These are phyloP conservation scores for Cardiospermum halicacabum DNA, from an alignment of 345 rosid species.

Conservation along the genomic window DNA sequence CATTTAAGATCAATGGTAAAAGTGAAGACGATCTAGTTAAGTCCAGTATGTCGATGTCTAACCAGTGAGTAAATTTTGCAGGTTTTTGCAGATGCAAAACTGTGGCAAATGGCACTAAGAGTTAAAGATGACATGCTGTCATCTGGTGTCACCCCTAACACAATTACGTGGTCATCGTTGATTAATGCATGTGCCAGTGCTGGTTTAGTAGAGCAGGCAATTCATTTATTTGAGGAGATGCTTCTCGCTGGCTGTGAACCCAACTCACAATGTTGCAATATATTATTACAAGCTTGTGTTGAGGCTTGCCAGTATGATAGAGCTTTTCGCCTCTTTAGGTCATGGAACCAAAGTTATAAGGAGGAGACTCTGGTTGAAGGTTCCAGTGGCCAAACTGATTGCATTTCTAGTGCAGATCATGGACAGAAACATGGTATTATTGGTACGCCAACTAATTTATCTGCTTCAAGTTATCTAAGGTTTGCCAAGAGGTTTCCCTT, in stretches of 20 bases:
- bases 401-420: constrained; percentile 17
- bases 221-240: constrained; percentile 78
- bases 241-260: constrained; percentile 77
- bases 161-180: constrained; percentile 82
- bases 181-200: constrained; percentile 90
- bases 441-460: constrained; percentile 22
- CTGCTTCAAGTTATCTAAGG: constrained; percentile 34
- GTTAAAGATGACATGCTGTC: constrained; percentile 82
- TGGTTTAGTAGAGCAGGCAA: constrained; percentile 79
- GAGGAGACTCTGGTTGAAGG: constrained; percentile 28
- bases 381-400: constrained; percentile 11
- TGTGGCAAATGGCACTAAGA: constrained; percentile 83
- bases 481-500: constrained; percentile 45
- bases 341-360: constrained; percentile 48
- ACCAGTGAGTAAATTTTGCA: constrained; percentile 29
- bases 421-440: constrained; percentile 5
- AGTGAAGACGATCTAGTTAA: not conserved
- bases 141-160: constrained; percentile 69
- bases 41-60: not conserved
- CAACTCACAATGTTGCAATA: constrained; percentile 81
- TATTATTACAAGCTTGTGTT: constrained; percentile 83
- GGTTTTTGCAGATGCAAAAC: constrained; percentile 85
- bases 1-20: not conserved
- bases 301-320: constrained; percentile 85
- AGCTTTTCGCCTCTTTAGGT: constrained; percentile 80